Percentiles rank a stretch among this genome's conserved stretches.
phyloP scores from a whole-genome alignment of 2,329 filamentous ascomycete species.

The Epicoccum nigrum region DNA sequence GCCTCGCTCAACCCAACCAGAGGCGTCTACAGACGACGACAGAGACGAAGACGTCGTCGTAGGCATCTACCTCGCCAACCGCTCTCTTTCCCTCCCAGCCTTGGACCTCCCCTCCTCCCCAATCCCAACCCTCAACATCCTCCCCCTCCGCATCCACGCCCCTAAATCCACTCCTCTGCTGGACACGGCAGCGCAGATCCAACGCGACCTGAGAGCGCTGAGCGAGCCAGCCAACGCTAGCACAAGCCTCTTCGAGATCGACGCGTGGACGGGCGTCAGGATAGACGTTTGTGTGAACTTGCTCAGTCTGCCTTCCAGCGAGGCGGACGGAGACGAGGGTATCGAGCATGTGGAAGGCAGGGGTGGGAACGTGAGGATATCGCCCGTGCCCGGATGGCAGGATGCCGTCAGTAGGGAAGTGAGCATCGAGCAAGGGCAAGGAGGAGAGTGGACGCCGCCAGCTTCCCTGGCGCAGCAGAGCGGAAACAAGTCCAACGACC shows the following conservation, averaged over 20 bases:
- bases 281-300: conserved; percentile 85
- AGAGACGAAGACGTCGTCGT: conserved; percentile 61
- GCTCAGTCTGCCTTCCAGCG: conserved; percentile 65
- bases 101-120: conserved; percentile 57
- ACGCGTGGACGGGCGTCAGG: conserved; percentile 73
- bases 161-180: conserved; percentile 45
- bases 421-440: too few species aligned
- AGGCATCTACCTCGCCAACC: conserved; percentile 84
- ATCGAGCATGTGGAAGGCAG: conserved; percentile 19
- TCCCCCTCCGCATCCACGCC: conserved; percentile 69
- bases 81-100: conserved; percentile 60
- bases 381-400: conserved; percentile 23
- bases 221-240: conserved; percentile 60
- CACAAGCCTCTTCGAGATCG: conserved; percentile 73
- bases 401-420: conserved; percentile 27
- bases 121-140: conserved; percentile 78
- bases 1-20: too few species aligned
- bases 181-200: conserved; percentile 65
- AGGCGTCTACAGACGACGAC: conserved; percentile 25
- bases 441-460: too few species aligned
- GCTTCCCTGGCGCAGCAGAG: too few species aligned
- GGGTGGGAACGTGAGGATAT: conserved; percentile 16
- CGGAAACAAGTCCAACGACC: too few species aligned
- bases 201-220: conserved; percentile 70
- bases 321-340: too few species aligned